phyloP scores from a whole-genome alignment of 148 eudicot genomes.

The Euryodendron excelsum region DNA sequence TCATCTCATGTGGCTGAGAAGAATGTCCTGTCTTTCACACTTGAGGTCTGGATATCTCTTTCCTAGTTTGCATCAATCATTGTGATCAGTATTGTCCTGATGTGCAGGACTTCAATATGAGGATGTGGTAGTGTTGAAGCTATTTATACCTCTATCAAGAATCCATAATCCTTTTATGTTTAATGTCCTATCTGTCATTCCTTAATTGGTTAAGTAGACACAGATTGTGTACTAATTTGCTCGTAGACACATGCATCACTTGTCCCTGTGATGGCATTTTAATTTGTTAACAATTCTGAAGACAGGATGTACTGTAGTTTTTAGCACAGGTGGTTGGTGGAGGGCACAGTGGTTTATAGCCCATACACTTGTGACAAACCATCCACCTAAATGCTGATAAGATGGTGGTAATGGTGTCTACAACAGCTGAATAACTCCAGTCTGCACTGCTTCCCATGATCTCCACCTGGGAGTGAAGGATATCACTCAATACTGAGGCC shows the following conservation, averaged over 20 bases:
- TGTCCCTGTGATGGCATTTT: too few relatives aligned
- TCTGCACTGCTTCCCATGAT: background rate
- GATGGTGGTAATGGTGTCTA: background rate
- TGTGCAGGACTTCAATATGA: background rate
- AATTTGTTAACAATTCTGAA: background rate
- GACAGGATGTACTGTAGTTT: background rate
- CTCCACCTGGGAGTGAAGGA: background rate
- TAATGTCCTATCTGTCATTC: background rate
- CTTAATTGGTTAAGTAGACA: background rate
- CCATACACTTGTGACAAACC: background rate
- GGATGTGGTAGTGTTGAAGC: conserved; percentile 2
- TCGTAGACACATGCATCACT: background rate
- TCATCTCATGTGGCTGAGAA: conserved; percentile 37
- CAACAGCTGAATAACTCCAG: background rate
- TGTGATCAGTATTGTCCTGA: background rate
- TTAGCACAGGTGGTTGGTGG: background rate
- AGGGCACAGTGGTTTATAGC: background rate
- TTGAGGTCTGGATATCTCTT: conserved; percentile 54
- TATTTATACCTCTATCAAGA: background rate
- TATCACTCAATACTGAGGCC: background rate
- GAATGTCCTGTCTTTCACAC: conserved; percentile 61
- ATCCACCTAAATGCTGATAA: background rate
- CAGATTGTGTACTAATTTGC: conserved; percentile 1
- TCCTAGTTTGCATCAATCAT: conserved; percentile 11
- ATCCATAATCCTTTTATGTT: background rate